Conservation (phyloP, 1,139 yeast genomes). For the Chernovozyma sophiae-reginae region DNA sequence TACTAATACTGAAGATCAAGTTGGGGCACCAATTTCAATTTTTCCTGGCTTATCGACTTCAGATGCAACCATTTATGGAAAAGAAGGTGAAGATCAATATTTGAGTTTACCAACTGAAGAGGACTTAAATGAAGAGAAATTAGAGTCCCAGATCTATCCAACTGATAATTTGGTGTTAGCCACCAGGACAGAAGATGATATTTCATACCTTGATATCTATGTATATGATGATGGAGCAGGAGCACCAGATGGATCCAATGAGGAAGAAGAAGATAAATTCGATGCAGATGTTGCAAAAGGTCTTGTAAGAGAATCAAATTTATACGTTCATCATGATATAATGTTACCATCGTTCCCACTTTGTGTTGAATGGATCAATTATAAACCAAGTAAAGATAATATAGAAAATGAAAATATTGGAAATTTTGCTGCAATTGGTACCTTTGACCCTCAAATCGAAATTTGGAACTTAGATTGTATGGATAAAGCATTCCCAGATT, state of each 20-base stretch:
- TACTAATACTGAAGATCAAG: constrained; percentile 39
- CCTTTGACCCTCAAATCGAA: constrained; percentile 96
- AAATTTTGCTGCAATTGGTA: constrained; percentile 93
- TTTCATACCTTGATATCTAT: constrained; percentile 87
- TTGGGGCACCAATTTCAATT: constrained; percentile 54
- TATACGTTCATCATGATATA: constrained; percentile 93
- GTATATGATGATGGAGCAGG: constrained; percentile 95
- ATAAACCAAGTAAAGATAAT: constrained; percentile 47
- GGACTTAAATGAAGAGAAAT: constrained; percentile 66
- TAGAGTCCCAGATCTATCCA: constrained; percentile 82
- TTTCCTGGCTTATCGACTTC: constrained; percentile 65
- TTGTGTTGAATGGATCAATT: constrained; percentile 93
- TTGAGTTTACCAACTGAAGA: constrained; percentile 67
- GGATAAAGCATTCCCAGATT: constrained; percentile 93
- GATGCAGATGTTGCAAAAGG: constrained; percentile 70
- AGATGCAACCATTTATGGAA: constrained; percentile 45
- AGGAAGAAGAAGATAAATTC: constrained; percentile 57
- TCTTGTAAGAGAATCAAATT: constrained; percentile 62
- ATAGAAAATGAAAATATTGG: constrained; percentile 49
- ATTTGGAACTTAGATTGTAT: constrained; percentile 92
- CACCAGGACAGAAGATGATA: constrained; percentile 93
- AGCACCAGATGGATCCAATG: constrained; percentile 61
- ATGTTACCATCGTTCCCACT: constrained; percentile 97
- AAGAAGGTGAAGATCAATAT: constrained; percentile 61
- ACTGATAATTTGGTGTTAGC: constrained; percentile 88